Conservation (phyloP, 1,284 basidiomycete species). For the Cerrena zonata region DNA sequence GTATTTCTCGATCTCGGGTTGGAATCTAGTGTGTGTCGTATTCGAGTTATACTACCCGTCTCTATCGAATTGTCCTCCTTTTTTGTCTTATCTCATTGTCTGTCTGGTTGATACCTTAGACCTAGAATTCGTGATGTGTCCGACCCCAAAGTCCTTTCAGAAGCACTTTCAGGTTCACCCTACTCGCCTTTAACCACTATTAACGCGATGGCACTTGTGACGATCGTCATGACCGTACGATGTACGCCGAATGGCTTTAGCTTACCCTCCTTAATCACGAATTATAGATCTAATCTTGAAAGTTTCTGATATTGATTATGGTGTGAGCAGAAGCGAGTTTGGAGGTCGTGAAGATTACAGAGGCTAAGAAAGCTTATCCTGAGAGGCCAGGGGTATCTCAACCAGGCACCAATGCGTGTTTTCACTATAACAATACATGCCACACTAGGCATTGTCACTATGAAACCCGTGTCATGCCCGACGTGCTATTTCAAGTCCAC, state of each 20-base stretch:
- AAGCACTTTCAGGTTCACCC: neutral
- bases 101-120: neutral
- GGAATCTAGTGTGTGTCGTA: no score
- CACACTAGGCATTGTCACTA: no score
- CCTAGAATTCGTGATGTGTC: slow-evolving; percentile 6
- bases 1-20: neutral
- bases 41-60: neutral
- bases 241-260: slow-evolving; percentile 18
- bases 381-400: no score
- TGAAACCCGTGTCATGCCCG: no score
- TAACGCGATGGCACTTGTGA: slow-evolving; percentile 13
- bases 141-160: slow-evolving; percentile 9
- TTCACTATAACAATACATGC: no score
- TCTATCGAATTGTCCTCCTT: neutral
- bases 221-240: slow-evolving; percentile 14
- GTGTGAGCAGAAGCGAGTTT: no score
- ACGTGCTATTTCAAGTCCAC: no score
- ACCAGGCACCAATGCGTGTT: no score
- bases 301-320: no score
- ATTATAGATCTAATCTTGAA: neutral
- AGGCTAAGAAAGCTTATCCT: no score
- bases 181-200: neutral
- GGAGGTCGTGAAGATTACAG: no score
- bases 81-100: neutral
- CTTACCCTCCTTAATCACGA: slow-evolving; percentile 15